These are phyloP conservation scores for Blastomyces gilchristii DNA, from an alignment of 2,329 filamentous ascomycete species.

Conservation along the genomic window DNA sequence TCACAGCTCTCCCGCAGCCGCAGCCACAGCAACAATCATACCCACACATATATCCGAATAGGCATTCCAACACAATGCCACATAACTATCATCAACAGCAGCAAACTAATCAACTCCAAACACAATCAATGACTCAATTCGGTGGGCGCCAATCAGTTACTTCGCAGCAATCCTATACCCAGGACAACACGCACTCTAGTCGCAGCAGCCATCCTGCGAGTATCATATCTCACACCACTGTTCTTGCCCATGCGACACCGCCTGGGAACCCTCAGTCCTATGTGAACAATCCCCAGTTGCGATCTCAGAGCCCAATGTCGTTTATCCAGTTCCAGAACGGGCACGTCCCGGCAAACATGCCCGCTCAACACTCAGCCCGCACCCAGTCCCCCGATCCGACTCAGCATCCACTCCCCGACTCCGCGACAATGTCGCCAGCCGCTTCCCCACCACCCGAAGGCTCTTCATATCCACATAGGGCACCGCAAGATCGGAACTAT, in stretches of 20 bases:
- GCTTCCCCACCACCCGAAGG: background rate
- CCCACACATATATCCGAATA: background rate
- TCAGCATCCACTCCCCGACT: conserved; percentile 9
- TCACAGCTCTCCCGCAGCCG: background rate
- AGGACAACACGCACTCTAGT: background rate
- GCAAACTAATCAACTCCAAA: background rate
- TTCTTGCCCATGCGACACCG: background rate
- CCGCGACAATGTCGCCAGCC: conserved; percentile 2
- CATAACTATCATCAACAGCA: background rate
- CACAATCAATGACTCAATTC: background rate
- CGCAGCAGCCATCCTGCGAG: background rate
- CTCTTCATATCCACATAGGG: conserved; percentile 9
- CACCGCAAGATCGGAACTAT: background rate
- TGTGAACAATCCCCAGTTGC: background rate
- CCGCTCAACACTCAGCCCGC: background rate
- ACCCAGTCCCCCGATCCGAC: background rate
- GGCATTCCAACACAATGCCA: background rate
- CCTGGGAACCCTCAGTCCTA: conserved; percentile 2
- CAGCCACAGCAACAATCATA: background rate
- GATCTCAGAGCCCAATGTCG: conserved; percentile 1
- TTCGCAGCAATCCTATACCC: background rate
- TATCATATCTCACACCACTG: background rate
- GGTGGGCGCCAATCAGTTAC: background rate
- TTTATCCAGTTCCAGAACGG: background rate
- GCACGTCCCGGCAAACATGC: background rate